phyloP scores from a whole-genome alignment of 177 flowering plant genomes.

The Vitis hybrid region DNA sequence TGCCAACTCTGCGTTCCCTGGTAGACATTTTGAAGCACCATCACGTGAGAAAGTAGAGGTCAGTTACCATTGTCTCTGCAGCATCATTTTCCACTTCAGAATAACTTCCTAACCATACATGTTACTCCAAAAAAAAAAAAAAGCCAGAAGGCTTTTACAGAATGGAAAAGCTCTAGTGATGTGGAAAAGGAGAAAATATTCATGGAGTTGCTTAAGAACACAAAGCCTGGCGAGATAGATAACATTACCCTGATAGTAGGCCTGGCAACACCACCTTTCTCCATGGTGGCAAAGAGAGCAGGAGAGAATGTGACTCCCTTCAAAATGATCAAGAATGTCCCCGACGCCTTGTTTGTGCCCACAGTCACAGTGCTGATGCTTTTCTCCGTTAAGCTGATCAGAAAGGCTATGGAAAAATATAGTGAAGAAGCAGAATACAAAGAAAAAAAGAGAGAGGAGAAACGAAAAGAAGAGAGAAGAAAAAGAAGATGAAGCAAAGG shows the following conservation, averaged over 20 bases:
- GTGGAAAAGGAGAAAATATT: slow-evolving; percentile 31
- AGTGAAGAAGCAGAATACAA: too few species aligned
- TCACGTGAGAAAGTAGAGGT: slow-evolving; percentile 41
- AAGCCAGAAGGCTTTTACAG: slow-evolving; percentile 30
- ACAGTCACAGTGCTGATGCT: slow-evolving; percentile 52
- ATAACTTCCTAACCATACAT: too few species aligned
- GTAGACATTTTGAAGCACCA: slow-evolving; percentile 71
- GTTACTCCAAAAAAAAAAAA: neutral
- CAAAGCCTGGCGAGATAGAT: slow-evolving; percentile 41
- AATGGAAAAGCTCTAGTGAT: slow-evolving; percentile 28
- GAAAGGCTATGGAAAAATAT: too few species aligned
- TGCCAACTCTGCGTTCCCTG: slow-evolving; percentile 63
- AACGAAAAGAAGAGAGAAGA: too few species aligned
- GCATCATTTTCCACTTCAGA: neutral
- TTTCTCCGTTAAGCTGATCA: too few species aligned
- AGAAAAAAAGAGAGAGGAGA: too few species aligned
- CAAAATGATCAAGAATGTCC: slow-evolving; percentile 45
- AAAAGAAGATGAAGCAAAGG: too few species aligned
- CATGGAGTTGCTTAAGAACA: slow-evolving; percentile 32
- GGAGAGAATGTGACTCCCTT: slow-evolving; percentile 62
- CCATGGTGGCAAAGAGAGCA: slow-evolving; percentile 65
- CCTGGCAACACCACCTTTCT: slow-evolving; percentile 55
- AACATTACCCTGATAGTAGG: slow-evolving; percentile 42
- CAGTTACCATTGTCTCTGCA: slow-evolving; percentile 4
- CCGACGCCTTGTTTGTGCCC: slow-evolving; percentile 72